Evolutionary conservation across 2,329 filamentous ascomycete species (phyloP), one percentile per base, ranked within the genome.

Genomic region (Ophiosphaerella narmari): DNA sequence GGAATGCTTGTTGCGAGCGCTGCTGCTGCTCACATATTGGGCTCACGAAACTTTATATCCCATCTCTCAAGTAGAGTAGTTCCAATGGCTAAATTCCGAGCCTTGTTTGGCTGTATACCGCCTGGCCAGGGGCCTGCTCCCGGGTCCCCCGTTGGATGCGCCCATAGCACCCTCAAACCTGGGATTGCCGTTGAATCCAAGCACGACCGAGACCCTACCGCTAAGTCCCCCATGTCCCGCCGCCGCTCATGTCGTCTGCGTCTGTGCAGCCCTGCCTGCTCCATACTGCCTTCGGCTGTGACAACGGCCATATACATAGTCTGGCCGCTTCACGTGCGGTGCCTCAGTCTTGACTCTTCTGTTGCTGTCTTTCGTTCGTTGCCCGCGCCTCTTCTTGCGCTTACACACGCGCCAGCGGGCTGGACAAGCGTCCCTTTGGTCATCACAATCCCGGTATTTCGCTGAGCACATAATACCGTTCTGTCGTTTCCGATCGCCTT

Each of bases 31-130:
- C 18, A 21, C 53, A 66, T 62, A 63, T 68, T 67, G 62, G 65
- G 59, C 59, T 49, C 54, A 63, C 60, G 55, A 48, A 47, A 39
- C 54, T 50, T 62, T 65, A 67, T 67, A 67, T 64, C 61, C 63
- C 38, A 49, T 53, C 62, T 65, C 55, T 64, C 60, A 59, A 65
- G 64, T 67, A 66, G 57, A 64, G 62, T 69, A 67, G 59, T 61
- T 62, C 46, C 50, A 60, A 59, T 63, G 65, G 65, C 70, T 70
- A 70, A 69, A 70, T 57, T 61, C 47, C 51, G 55, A 60, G 47
- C 53, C 48, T 48, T 60, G 54, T 64, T 50, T 67, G 59, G 62
- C 42, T 65, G 60, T 59, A 59, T 47, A 48, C 52, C 26, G 26
- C 26, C 26, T 47, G 46, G 55, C 54, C 57, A 59, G 62, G 56